Percentiles rank a stretch among this genome's conserved stretches.
Conservation (phyloP, 208 protist species). For the Phytomonas sp. region DNA sequence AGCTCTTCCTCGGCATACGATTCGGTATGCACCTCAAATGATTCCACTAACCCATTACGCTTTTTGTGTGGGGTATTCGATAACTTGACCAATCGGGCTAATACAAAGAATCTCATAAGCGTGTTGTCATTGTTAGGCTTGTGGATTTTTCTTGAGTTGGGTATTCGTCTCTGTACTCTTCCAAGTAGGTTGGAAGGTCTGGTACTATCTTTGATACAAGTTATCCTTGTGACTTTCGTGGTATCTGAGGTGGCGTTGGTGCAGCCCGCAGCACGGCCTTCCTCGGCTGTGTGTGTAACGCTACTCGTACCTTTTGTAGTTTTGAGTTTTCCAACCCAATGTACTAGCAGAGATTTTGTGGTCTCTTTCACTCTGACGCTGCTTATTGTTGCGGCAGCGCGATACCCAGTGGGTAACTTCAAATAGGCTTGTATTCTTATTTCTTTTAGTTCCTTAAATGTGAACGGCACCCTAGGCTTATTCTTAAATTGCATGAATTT, state of each 20-base stretch:
- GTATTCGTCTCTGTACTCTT: background rate
- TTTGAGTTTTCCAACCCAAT: background rate
- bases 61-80: background rate
- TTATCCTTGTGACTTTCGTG: background rate
- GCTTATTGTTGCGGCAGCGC: background rate
- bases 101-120: background rate
- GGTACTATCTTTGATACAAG: background rate
- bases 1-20: background rate
- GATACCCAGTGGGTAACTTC: background rate
- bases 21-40: background rate
- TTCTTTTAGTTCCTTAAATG: slow-evolving; percentile 11
- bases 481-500: background rate
- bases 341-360: background rate
- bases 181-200: background rate
- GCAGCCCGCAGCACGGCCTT: background rate
- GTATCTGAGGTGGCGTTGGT: background rate
- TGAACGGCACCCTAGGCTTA: background rate
- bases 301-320: background rate
- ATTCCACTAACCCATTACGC: background rate
- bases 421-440: slow-evolving; percentile 14
- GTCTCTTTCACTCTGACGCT: background rate
- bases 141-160: background rate
- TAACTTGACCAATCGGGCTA: background rate
- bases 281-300: background rate
- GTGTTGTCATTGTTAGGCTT: background rate